Evolutionary conservation across 2,329 filamentous ascomycete species (phyloP).

Genomic region (Penicillium hesseltinei): DNA sequence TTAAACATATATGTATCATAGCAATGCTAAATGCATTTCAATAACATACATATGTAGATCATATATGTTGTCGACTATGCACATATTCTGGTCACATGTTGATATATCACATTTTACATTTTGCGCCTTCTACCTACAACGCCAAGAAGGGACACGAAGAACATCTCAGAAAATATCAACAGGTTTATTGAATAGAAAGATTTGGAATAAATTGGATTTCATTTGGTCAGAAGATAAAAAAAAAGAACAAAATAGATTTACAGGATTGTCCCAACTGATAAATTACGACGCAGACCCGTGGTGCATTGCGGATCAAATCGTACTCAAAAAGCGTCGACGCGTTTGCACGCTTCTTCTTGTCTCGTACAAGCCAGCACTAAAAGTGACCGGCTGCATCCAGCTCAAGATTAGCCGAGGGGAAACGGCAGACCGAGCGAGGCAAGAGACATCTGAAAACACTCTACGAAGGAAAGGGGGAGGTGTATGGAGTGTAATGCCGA

Average conservation of each 20-base stretch:
- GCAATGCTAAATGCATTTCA: no score
- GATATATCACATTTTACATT: no score
- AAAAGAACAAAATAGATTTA: background rate
- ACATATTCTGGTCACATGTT: background rate
- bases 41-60: no score
- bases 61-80: background rate
- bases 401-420: constrained; percentile 40
- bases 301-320: constrained; percentile 40
- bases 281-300: constrained; percentile 46
- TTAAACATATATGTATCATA: no score
- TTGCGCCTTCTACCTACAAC: no score
- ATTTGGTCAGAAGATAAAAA: background rate
- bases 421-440: constrained; percentile 50
- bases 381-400: constrained; percentile 36
- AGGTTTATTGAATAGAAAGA: background rate
- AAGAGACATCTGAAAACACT: constrained; percentile 38
- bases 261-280: constrained; percentile 43
- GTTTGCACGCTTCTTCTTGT: constrained; percentile 42
- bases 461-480: background rate
- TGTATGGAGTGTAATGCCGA: background rate
- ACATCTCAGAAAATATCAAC: background rate
- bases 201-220: background rate
- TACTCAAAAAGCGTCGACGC: constrained; percentile 52
- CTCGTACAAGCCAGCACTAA: constrained; percentile 41
- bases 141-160: no score